Evolutionary conservation across 2,329 filamentous ascomycete species (phyloP).

Genomic region (Penicillium griseofulvum): DNA sequence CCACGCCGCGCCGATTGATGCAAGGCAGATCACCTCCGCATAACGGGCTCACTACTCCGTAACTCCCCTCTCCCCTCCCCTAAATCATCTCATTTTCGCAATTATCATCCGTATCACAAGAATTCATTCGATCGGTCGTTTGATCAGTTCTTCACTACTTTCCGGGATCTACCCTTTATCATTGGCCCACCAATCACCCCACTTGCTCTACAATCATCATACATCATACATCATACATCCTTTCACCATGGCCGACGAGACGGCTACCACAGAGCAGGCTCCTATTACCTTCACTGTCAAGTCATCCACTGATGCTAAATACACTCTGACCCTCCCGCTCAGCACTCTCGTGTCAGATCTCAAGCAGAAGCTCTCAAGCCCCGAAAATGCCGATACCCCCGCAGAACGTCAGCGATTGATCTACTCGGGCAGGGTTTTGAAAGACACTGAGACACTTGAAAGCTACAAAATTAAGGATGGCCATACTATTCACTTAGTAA

Average conservation of each 20-base stretch:
- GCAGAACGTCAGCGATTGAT: conserved; percentile 89
- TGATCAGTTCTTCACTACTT: neutral
- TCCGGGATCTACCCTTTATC: neutral
- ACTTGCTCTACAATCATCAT: conserved; percentile 7
- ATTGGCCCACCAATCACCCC: conserved; percentile 11
- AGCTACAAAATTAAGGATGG: conserved; percentile 94
- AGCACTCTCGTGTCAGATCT: conserved; percentile 77
- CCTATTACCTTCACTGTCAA: conserved; percentile 96
- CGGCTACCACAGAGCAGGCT: conserved; percentile 57
- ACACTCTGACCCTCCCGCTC: conserved; percentile 74
- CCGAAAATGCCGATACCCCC: conserved; percentile 82
- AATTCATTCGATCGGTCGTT: neutral
- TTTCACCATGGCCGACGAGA: conserved; percentile 42
- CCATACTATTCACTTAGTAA: conserved; percentile 94
- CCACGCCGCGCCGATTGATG: conserved; percentile 21
- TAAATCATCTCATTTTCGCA: neutral
- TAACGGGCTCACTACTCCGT: conserved; percentile 1
- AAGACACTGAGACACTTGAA: conserved; percentile 82
- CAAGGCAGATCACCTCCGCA: conserved; percentile 9
- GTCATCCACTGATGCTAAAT: conserved; percentile 85
- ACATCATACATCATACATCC: conserved; percentile 10
- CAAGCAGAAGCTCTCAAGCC: conserved; percentile 79
- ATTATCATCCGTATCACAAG: neutral
- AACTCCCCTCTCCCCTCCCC: neutral
- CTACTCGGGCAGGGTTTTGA: conserved; percentile 95